Base-by-base conservation (phyloP, 2,329 filamentous ascomycete genomes). In the Moelleriella libera region DNA sequence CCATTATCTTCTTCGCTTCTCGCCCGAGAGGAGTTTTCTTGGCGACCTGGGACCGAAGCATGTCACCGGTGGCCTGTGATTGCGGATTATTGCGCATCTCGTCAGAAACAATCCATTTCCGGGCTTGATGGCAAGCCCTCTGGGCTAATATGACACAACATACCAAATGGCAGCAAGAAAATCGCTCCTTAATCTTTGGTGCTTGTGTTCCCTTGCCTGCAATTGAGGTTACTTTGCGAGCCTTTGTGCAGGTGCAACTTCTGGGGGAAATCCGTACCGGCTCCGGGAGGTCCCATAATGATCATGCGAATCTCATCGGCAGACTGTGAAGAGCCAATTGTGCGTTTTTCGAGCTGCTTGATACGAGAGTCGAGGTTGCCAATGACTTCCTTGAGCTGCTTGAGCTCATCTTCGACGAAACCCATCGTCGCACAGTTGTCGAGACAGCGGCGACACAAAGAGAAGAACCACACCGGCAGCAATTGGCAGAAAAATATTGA, bases 1-100 rank as follows among this genome's bases (percentile, higher is more conserved):
- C 92, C 92, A 98, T 98, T 68, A 98, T 98, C 82, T 97, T 97
- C 83, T 98, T 98, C 56, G 92, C 92, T 74, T 96, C 88, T 63
- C 85, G 80, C 58, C 92, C 92, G 55, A 98, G 81, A 50, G 85
- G 70, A 49, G 92, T 98, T 82, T 97, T 96, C 73, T 94, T 94
- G 55, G 90, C 85, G 63, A 98, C 92, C 70, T 98, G 92, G 57
- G 89, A 94, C 62, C 92, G 88, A 62, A 98, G 80, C 92, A 98
- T 98, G 70, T 98, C 92, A 66, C 92, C 92, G 50, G 92, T 98
- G 54, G 92, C 92, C 89, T 96, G 52, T 41, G 54, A 50, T 49
- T 48, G 50, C 47, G 40, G 48, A 49, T 56, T 41, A 40, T 11
- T 45, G 5, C 47, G 45, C 12, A 12, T 10, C 30, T 21, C 14